Evolutionary conservation across 2,329 filamentous ascomycete species (phyloP).

Genomic region (Diplodia intermedia): DNA sequence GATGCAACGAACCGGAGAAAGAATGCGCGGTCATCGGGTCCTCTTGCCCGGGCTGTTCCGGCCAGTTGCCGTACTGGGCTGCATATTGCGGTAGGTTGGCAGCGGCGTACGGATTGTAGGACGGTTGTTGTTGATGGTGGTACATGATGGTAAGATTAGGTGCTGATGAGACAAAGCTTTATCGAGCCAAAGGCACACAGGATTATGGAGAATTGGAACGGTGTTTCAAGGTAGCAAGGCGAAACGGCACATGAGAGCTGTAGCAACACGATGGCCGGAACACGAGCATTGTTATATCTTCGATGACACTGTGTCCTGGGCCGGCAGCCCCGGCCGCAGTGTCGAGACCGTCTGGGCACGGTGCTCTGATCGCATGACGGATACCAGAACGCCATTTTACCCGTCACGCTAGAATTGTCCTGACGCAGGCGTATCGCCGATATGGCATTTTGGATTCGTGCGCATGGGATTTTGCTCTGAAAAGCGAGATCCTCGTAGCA

Average conservation of each 20-base stretch:
- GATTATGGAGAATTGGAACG: not conserved
- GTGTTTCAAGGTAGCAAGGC: not conserved
- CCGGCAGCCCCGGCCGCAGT: not conserved
- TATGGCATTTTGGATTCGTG: constrained; percentile 26
- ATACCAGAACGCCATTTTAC: constrained; percentile 15
- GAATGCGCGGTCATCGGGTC: not conserved
- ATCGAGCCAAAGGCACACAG: not conserved
- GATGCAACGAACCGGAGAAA: constrained; percentile 22
- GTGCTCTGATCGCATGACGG: constrained; percentile 18
- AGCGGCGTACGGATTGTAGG: constrained; percentile 20
- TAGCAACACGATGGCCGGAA: not conserved
- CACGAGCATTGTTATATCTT: constrained; percentile 12
- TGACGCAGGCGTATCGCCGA: constrained; percentile 26
- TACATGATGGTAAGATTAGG: constrained; percentile 12
- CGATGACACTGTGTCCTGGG: not conserved
- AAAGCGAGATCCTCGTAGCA: constrained; percentile 33
- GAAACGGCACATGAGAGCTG: not conserved
- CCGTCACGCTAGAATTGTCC: constrained; percentile 14
- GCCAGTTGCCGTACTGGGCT: constrained; percentile 24
- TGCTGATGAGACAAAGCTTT: not conserved
- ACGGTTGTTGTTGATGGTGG: constrained; percentile 29
- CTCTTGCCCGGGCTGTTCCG: not conserved
- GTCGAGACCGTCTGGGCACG: constrained; percentile 6
- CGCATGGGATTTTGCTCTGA: constrained; percentile 23
- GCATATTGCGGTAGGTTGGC: constrained; percentile 26